Conservation (phyloP, 139 green algal species). For the Axilococcus clingmanii region DNA sequence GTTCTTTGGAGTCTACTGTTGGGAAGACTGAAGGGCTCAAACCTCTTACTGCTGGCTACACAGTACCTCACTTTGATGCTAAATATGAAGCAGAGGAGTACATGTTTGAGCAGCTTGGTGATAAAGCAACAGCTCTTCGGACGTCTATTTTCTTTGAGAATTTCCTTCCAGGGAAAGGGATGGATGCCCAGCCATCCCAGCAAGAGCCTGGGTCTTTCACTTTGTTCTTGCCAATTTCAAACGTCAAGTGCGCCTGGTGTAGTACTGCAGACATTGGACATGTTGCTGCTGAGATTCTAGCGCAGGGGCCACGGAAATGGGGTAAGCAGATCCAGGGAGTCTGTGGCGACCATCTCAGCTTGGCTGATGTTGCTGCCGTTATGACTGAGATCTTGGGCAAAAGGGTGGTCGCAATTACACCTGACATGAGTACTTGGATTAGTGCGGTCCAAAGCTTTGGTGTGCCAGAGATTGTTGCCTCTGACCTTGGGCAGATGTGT, state of each 20-base stretch:
- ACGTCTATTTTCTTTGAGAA: slow-evolving; percentile 13
- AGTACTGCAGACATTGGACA: slow-evolving; percentile 11
- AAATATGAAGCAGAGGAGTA: slow-evolving; percentile 18
- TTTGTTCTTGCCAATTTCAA: slow-evolving; percentile 1
- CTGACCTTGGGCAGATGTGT: slow-evolving; percentile 23
- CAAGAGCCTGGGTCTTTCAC: slow-evolving; percentile 7
- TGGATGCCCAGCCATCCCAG: slow-evolving; percentile 12
- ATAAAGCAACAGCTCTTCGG: neutral
- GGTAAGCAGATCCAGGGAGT: slow-evolving; percentile 4
- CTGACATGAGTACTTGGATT: slow-evolving; percentile 9
- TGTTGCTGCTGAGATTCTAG: slow-evolving; percentile 16
- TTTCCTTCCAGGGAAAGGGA: slow-evolving; percentile 11
- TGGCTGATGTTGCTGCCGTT: slow-evolving; percentile 9
- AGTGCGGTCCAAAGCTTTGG: slow-evolving; percentile 9
- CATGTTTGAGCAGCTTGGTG: slow-evolving; percentile 4
- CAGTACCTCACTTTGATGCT: slow-evolving; percentile 22
- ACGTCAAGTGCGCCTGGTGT: slow-evolving; percentile 9
- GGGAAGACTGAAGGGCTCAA: neutral
- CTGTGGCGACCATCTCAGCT: slow-evolving; percentile 5
- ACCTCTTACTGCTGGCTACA: slow-evolving; percentile 7
- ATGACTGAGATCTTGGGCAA: slow-evolving; percentile 4
- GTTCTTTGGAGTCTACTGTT: slow-evolving; percentile 13
- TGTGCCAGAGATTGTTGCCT: slow-evolving; percentile 2
- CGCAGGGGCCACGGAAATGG: neutral
- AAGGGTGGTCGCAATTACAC: slow-evolving; percentile 1